Base-by-base conservation (phyloP, 2,329 filamentous ascomycete species). In the Phaeophleospora eucalypticola region DNA sequence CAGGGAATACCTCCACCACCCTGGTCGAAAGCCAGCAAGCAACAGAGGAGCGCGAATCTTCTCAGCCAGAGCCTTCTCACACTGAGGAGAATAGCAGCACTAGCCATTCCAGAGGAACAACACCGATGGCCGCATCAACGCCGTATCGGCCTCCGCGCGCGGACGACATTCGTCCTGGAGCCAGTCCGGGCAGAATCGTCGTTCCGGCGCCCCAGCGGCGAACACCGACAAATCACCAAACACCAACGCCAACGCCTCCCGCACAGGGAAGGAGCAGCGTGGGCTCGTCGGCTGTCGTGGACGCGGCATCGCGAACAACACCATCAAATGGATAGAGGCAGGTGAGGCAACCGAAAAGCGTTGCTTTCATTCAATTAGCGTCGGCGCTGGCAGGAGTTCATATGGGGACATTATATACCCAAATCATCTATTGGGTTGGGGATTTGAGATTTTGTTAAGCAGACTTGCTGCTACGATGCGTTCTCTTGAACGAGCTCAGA, bases 111-210 rank as follows among this genome's bases (percentile, higher is more conserved):
- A 19, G 33, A 27, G 35, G 29, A 35, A 17, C 27, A 18, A 29
- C 40, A 36, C 34, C 36, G 19, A 41, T 33, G 29, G 24, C 38
- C 6, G 36, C 43, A 33, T 35, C 45, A 39, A 40, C 36, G 32
- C 32, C 46, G 43, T 48, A 41, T 16, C 46, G 52, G 4, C 58
- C 61, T 9, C 60, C 61, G 4, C 53, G 59, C 18, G 61, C 60
- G 3, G 58, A 62, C 35, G 61, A 63, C 35, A 58, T 64, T 34
- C 61, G 52, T 41, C 59, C 61, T n/a, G 52, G 50, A 9, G 42
- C 43, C 33, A 53, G 56, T 10, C 45, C 40, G 4, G 51, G 48
- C 10, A 46, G 43, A 10, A 55, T 57, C 3, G 48, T 62, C 7
- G 51, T 64, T 3, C 55, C 60, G n/a, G 60, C 61, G 24, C 58